Conservation (phyloP, 306 rosid genomes). For the Prunus mongolica region DNA sequence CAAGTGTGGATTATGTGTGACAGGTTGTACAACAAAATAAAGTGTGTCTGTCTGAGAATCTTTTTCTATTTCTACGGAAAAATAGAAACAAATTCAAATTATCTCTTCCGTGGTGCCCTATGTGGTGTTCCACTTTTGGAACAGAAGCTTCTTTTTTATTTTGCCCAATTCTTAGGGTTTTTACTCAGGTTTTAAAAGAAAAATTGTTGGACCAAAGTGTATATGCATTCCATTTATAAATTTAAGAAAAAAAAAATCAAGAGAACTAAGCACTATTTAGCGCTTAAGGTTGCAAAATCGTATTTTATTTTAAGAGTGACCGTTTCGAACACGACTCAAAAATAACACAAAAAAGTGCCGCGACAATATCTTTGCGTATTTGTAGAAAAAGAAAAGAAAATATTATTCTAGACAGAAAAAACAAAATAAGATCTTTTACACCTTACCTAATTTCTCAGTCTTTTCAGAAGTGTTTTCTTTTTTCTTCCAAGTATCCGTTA, state of each 20-base stretch:
- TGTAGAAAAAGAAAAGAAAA: no score
- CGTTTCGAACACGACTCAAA: neutral
- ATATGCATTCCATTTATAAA: conserved; percentile 5
- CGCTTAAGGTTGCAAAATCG: neutral
- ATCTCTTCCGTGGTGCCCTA: neutral
- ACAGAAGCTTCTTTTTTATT: conserved; percentile 25
- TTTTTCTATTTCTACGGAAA: conserved; percentile 11
- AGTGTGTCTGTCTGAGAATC: conserved; percentile 53
- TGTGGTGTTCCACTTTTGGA: conserved; percentile 10
- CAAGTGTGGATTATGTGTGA: conserved; percentile 35
- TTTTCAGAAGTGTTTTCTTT: neutral
- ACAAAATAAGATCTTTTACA: no score
- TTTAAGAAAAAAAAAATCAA: neutral
- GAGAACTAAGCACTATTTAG: neutral
- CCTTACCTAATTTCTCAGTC: neutral
- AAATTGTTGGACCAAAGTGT: neutral
- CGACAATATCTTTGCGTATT: no score
- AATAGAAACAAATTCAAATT: conserved; percentile 15
- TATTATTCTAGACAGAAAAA: no score
- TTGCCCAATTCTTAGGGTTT: neutral
- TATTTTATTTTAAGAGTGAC: neutral
- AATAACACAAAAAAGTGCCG: neutral
- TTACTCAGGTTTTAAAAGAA: neutral
- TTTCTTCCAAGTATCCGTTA: conserved; percentile 16
- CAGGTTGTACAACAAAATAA: conserved; percentile 44